Evolutionary conservation across 2,329 filamentous ascomycete species (phyloP), one percentile per base, ranked within the genome.

Genomic region (Grosmannia serpens): DNA sequence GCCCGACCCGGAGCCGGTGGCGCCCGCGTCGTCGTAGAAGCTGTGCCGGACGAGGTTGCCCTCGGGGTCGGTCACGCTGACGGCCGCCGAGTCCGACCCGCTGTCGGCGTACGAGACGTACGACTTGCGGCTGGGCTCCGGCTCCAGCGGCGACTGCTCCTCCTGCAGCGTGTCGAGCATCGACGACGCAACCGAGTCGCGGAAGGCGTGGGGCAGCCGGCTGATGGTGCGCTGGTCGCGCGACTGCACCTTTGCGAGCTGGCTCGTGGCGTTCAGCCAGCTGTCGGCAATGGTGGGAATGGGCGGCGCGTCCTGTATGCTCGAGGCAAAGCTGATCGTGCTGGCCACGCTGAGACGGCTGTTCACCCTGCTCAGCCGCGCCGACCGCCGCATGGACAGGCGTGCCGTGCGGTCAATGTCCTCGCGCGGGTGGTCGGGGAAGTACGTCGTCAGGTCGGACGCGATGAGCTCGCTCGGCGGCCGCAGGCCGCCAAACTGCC

Each of bases 381-480:
- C 89, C 47, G 92, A 97, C 65, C 94, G 83, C 65, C 92, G 84
- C 71, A 96, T 87, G 0, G 92, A 96, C 72, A 96, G 83, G 54
- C 94, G 88, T 62, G 96, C 91, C 0, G 94, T 97, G 65, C 91
- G 88, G 71, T 97, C 94, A 69, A 99, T 96, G 65, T 95, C 90
- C 69, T 96, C 91, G 58, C 89, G 86, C 55, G 91, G 85, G 67
- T 97, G 92, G 67, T 95, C 91, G 0, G 94, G 94, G 78, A 99
- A 99, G 76, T 97, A 99, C 0, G 91, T 95, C 1, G 90, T 94
- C 60, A 99, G 77, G 69, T 99, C 94, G 26, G 94, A 95, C 29
- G 92, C 92, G 68, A 99, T 99, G 69, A 99, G 82, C 75, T 99
- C 94, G 74, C 92, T 97, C 1, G 94, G 94, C 22, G 94, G 94